These are phyloP conservation scores for Ophiocordyceps camponoti-rufipedis DNA, from an alignment of 2,329 filamentous ascomycete species.

Conservation along the genomic window DNA sequence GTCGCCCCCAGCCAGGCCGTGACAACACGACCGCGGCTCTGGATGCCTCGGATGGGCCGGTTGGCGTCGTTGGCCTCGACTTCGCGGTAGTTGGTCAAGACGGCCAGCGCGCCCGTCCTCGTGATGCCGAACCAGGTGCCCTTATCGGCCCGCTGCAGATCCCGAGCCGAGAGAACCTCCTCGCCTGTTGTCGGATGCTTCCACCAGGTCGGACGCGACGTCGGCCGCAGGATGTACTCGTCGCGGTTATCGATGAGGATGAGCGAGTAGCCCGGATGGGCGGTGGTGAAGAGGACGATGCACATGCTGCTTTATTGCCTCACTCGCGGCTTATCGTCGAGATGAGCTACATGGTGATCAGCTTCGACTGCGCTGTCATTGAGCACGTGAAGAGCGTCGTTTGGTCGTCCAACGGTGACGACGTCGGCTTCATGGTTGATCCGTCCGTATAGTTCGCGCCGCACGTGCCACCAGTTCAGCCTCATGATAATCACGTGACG, in stretches of 20 bases:
- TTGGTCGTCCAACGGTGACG: no score
- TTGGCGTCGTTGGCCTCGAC: slow-evolving; percentile 25
- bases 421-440: no score
- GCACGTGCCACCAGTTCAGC: no score
- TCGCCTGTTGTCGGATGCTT: slow-evolving; percentile 21
- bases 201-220: slow-evolving; percentile 48
- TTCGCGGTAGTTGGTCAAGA: slow-evolving; percentile 51
- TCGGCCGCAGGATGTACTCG: slow-evolving; percentile 48
- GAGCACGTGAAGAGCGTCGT: no score
- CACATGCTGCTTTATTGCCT: slow-evolving; percentile 35
- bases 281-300: slow-evolving; percentile 57
- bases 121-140: slow-evolving; percentile 51
- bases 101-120: slow-evolving; percentile 38
- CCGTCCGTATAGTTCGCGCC: no score
- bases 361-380: background rate
- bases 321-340: no score
- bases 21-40: slow-evolving; percentile 45
- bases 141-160: slow-evolving; percentile 41
- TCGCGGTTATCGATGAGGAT: slow-evolving; percentile 67
- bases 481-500: no score
- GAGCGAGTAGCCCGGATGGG: slow-evolving; percentile 56
- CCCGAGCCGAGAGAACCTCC: slow-evolving; percentile 38
- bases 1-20: slow-evolving; percentile 40
- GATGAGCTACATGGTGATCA: background rate
- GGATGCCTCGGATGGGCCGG: slow-evolving; percentile 33